Conservation (phyloP, 257 asterid species). For the Parsonsia alboflavescens region DNA sequence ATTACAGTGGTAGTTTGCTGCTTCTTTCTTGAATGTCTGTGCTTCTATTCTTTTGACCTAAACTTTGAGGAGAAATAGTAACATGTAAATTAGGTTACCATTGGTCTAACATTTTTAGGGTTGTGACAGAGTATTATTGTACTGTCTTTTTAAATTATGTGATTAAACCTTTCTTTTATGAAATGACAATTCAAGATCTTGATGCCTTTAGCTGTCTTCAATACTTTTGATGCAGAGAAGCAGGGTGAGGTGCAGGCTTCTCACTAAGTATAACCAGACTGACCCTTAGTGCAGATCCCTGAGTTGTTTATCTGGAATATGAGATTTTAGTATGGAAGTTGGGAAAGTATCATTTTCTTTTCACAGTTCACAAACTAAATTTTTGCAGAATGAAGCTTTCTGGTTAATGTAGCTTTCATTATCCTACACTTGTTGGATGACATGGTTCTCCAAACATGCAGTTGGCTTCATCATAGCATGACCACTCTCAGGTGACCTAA, state of each 20-base stretch:
- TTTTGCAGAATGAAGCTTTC: conserved; percentile 1
- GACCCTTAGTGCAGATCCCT: conserved; percentile 58
- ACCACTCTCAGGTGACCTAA: conserved; percentile 63
- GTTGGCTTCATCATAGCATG: conserved; percentile 60
- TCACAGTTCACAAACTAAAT: conserved; percentile 10
- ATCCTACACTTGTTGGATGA: conserved; percentile 36
- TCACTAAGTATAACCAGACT: conserved; percentile 52
- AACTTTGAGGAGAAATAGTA: background rate
- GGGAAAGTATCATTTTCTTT: conserved; percentile 4
- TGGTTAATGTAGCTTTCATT: conserved; percentile 13
- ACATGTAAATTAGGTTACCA: background rate
- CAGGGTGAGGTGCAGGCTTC: conserved; percentile 70
- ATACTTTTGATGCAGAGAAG: conserved; percentile 93
- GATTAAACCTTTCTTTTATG: conserved; percentile 21
- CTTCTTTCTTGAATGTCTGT: background rate
- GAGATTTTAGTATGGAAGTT: conserved; percentile 44
- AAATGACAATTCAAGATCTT: conserved; percentile 37
- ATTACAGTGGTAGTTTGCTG: background rate
- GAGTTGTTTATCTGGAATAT: conserved; percentile 56
- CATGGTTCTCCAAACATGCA: conserved; percentile 72
- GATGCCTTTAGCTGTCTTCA: conserved; percentile 71
- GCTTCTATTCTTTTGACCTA: background rate
- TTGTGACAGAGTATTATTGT: conserved; percentile 1
- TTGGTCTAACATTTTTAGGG: background rate
- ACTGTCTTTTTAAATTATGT: background rate